These are phyloP conservation scores for Tetrapisispora fleetii DNA, from an alignment of 805 yeast species.

Conservation along the genomic window DNA sequence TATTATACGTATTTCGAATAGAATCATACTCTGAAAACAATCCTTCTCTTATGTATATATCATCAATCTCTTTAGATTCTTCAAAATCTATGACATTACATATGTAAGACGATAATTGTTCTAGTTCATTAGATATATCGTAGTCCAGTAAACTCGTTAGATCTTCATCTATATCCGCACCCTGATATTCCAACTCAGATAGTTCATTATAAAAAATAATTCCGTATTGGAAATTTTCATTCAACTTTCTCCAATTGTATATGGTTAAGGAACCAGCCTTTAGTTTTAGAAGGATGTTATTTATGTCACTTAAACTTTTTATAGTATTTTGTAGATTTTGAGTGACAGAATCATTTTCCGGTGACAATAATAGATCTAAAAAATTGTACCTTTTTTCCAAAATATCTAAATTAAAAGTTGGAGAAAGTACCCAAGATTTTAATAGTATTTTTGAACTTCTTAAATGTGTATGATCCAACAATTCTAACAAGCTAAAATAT, in stretches of 20 bases:
- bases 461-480: conserved; percentile 19
- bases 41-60: conserved; percentile 25
- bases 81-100: conserved; percentile 30
- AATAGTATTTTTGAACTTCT: conserved; percentile 25
- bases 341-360: conserved; percentile 11
- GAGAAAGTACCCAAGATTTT: conserved; percentile 30
- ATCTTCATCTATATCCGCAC: conserved; percentile 3
- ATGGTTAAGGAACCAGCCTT: conserved; percentile 21
- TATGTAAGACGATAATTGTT: conserved; percentile 3
- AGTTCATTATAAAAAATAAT: conserved; percentile 12
- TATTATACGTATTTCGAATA: conserved; percentile 18
- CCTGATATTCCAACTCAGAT: conserved; percentile 1
- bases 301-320: conserved; percentile 27
- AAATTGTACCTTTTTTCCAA: conserved; percentile 27
- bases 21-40: conserved; percentile 25
- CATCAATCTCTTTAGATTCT: conserved; percentile 23
- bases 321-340: conserved; percentile 15
- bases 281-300: conserved; percentile 12
- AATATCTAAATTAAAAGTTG: conserved; percentile 20
- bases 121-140: conserved; percentile 4
- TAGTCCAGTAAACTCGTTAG: conserved; percentile 6
- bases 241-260: conserved; percentile 26
- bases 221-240: conserved; percentile 15
- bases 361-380: conserved; percentile 18
- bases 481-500: conserved; percentile 13